phyloP scores from a whole-genome alignment of 148 eudicot genomes.

The Diospyros lotus region DNA sequence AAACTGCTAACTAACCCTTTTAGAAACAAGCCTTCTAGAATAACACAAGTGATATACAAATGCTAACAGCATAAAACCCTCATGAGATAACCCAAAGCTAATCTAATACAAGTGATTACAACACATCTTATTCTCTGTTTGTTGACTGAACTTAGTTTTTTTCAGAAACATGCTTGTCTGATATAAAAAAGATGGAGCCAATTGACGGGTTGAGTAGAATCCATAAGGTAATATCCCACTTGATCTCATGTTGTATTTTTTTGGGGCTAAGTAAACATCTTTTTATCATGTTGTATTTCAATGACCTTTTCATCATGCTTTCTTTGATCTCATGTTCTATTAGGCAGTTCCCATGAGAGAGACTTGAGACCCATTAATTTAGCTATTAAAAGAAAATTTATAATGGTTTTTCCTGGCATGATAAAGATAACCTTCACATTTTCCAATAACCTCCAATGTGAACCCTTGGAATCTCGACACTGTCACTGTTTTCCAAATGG shows the following conservation, averaged over 20 bases:
- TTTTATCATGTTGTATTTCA: not conserved
- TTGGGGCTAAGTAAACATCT: slow-evolving; percentile 1
- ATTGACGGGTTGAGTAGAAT: slow-evolving; percentile 84
- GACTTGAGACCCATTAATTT: no score
- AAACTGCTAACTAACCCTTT: no score
- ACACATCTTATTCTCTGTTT: not conserved
- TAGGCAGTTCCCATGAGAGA: no score
- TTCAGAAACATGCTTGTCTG: slow-evolving; percentile 92
- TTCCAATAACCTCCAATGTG: not conserved
- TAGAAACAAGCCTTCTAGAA: no score
- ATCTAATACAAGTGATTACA: no score
- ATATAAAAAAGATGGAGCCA: slow-evolving; percentile 97
- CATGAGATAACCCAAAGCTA: no score
- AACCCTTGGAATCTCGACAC: not conserved
- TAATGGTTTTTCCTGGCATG: not conserved
- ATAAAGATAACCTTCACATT: not conserved
- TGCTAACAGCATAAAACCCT: no score
- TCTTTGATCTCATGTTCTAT: no score
- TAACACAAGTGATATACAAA: no score
- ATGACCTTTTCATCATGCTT: no score
- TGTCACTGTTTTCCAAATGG: slow-evolving; percentile 1
- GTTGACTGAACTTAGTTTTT: slow-evolving; percentile 22
- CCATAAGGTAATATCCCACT: slow-evolving; percentile 51
- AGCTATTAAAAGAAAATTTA: not conserved
- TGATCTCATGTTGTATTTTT: not conserved